phyloP scores from a whole-genome alignment of 2,329 filamentous ascomycete species.

The Cladosporium sp. region DNA sequence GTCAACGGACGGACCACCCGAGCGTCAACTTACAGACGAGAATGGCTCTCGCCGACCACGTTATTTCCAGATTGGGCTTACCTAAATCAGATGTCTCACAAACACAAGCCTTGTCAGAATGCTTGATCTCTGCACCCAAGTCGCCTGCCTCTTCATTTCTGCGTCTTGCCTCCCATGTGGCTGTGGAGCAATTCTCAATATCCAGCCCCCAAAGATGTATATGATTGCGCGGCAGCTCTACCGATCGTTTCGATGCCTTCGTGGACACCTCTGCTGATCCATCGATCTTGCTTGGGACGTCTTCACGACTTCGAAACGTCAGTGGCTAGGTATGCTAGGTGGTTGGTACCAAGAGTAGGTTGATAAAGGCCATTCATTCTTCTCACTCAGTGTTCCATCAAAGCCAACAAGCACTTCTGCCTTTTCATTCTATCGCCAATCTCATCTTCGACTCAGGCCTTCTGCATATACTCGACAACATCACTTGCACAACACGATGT shows the following conservation, averaged over 20 bases:
- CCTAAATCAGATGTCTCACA: background rate
- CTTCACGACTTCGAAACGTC: slow-evolving; percentile 12
- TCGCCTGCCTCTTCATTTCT: background rate
- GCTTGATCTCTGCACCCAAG: slow-evolving; percentile 5
- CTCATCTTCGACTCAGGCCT: background rate
- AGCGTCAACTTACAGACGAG: background rate
- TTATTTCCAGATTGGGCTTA: background rate
- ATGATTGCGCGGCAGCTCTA: slow-evolving; percentile 18
- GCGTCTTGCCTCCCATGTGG: slow-evolving; percentile 11
- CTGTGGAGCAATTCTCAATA: background rate
- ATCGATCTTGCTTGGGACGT: background rate
- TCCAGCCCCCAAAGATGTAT: slow-evolving; percentile 17
- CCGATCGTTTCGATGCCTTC: slow-evolving; percentile 12
- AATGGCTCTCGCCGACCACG: background rate
- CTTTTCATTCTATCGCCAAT: background rate
- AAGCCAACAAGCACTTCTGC: background rate
- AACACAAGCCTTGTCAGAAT: slow-evolving; percentile 10
- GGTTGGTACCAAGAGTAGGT: slow-evolving; percentile 18
- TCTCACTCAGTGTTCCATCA: background rate
- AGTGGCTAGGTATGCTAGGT: slow-evolving; percentile 14
- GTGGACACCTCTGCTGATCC: background rate
- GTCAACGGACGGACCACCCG: background rate
- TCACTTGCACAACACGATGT: background rate
- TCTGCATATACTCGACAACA: background rate
- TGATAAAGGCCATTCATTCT: background rate